phyloP scores from a whole-genome alignment of 2,329 filamentous ascomycete genomes.

The Ascocoryne sarcoides region DNA sequence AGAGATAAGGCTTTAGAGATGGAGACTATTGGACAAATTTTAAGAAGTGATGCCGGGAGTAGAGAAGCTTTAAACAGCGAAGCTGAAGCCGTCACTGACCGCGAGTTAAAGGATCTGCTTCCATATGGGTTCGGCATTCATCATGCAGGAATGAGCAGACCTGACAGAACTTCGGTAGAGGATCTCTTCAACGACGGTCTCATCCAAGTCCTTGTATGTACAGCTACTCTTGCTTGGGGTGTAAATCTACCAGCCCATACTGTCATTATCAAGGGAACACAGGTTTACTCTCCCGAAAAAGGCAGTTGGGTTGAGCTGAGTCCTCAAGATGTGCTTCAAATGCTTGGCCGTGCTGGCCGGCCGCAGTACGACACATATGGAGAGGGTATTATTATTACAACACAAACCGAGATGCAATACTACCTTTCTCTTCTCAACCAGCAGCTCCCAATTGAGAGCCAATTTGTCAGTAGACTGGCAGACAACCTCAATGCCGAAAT shows the following conservation, averaged over 20 bases:
- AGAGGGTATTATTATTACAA: conserved; percentile 97
- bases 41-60: conserved; percentile 85
- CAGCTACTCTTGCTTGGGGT: conserved; percentile 97
- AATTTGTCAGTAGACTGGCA: conserved; percentile 83
- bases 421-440: conserved; percentile 95
- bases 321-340: conserved; percentile 94
- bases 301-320: conserved; percentile 97
- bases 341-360: conserved; percentile 93
- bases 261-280: conserved; percentile 97
- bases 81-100: conserved; percentile 71
- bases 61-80: conserved; percentile 83
- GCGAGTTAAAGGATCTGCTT: conserved; percentile 84
- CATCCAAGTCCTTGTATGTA: conserved; percentile 93
- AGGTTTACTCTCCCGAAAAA: conserved; percentile 96
- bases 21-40: conserved; percentile 93
- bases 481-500: conserved; percentile 96
- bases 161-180: conserved; percentile 91
- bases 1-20: conserved; percentile 94
- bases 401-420: conserved; percentile 90
- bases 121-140: conserved; percentile 98
- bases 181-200: conserved; percentile 87
- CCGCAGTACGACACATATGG: conserved; percentile 97
- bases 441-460: conserved; percentile 94
- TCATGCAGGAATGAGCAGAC: conserved; percentile 91
- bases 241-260: conserved; percentile 97